phyloP scores from a whole-genome alignment of 345 rosid species.

The Eucalyptus erythrocorys region DNA sequence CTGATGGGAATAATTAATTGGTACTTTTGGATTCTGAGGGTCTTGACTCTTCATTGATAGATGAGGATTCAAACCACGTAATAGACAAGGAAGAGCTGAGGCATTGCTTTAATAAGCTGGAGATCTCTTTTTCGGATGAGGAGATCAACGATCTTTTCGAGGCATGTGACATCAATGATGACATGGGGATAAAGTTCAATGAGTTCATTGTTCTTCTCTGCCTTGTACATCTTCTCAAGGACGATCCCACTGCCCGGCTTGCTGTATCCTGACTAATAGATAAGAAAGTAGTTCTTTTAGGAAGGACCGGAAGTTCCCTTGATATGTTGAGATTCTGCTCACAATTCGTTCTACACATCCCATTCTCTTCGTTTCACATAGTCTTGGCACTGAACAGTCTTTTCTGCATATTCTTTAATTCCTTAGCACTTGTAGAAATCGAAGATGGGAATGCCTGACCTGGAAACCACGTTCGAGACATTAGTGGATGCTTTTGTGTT shows the following conservation, averaged over 20 bases:
- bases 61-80: constrained; percentile 77
- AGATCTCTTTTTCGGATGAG: constrained; percentile 64
- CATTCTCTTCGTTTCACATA: neutral
- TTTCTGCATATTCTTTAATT: neutral
- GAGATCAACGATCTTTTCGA: constrained; percentile 68
- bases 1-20: neutral
- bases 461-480: constrained; percentile 81
- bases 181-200: constrained; percentile 71
- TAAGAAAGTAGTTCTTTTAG: neutral
- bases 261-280: constrained; percentile 32
- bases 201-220: constrained; percentile 93
- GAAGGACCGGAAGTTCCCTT: neutral
- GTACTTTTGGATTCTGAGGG: neutral
- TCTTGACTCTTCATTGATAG: constrained; percentile 14
- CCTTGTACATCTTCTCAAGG: constrained; percentile 82
- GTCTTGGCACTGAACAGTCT: neutral
- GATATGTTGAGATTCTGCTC: neutral
- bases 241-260: constrained; percentile 37
- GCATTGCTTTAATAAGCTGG: constrained; percentile 61
- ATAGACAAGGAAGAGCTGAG: constrained; percentile 73
- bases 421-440: constrained; percentile 55
- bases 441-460: constrained; percentile 53
- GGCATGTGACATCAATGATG: constrained; percentile 76
- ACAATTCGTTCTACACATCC: neutral
- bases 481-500: constrained; percentile 81